These are phyloP conservation scores for Paspalum notatum DNA, from an alignment of 176 grass and related monocot genomes.

Conservation along the genomic window DNA sequence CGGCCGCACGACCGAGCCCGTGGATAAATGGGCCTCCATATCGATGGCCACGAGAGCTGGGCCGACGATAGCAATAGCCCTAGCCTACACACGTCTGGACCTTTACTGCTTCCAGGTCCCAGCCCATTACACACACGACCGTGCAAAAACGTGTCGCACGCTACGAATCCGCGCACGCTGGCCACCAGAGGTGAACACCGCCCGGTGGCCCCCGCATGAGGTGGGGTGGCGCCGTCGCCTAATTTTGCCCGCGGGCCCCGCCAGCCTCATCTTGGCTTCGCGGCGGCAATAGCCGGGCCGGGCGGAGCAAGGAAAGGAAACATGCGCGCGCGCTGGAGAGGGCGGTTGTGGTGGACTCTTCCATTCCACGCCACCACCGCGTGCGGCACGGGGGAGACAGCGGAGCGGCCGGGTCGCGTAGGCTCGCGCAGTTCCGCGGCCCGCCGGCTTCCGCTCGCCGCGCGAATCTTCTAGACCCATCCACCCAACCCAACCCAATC, in stretches of 20 bases:
- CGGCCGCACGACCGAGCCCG: no score
- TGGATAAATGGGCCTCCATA: background rate
- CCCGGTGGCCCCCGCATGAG: no score
- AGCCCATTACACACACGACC: no score
- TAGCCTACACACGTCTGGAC: no score
- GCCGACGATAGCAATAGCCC: no score
- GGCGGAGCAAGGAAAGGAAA: background rate
- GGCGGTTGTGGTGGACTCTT: background rate
- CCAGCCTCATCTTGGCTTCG: no score
- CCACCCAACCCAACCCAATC: background rate
- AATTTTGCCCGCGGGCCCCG: background rate
- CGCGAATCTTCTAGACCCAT: constrained; percentile 28
- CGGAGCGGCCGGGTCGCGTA: background rate
- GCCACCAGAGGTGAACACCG: background rate
- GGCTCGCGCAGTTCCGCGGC: background rate
- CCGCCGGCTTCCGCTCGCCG: constrained; percentile 6
- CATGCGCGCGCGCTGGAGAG: background rate
- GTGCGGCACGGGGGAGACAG: background rate
- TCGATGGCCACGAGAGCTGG: background rate
- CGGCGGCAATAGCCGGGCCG: no score
- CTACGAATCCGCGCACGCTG: no score
- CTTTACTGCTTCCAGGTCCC: no score
- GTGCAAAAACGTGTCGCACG: no score
- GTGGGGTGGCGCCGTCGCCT: background rate
- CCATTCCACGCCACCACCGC: constrained; percentile 34